Base-by-base conservation (phyloP, 768 basidiomycete species). In the Trametes sanguinea region DNA sequence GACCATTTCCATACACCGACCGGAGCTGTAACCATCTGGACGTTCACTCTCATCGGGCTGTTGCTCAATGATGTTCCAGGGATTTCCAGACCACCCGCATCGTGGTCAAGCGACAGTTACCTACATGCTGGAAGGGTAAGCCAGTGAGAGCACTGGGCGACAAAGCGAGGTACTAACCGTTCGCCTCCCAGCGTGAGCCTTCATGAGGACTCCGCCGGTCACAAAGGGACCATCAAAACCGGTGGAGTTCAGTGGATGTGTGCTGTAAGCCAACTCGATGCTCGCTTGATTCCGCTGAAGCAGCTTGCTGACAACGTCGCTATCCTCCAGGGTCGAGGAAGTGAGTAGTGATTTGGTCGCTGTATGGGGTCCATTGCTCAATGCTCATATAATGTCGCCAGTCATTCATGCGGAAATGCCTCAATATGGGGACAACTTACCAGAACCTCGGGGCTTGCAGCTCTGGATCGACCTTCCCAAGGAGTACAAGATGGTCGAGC, bases 161-260 rank as follows among this genome's bases (percentile, higher is more conserved):
- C 37, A n/a, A 7, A 14, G 6, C n/a, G 56, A 48, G 33, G 30
- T 14, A 22, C 29, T 63, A 46, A 43, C 45, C 17, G 13, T 53
- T n/a, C 48, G 46, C 57, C 3, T 27, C 9, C 6, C 51, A 85
- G 88, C 6, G 78, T 85, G 29, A 89, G 88, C 67, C 79, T 82
- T 56, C 96, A 98, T 67, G 96, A 98, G 75, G 96, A 98, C 72
- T 95, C 92, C 27, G 87, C 86, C 2, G 95, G 92, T 1, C 90
- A 95, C 73, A 84, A 85, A 61, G 92, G 91, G 42, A 84, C 81
- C 16, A 90, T 92, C 54, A 74, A 83, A 43, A 71, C 87, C 8
- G 95, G 95, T 3, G 96, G 94, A 51, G 88, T 97, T 2, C 95
- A 98, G 70, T 97, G 95, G 93, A 96, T 96, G 95, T 87, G 83